Evolutionary conservation across 2,329 filamentous ascomycete species (phyloP).

Genomic region (Penicillium palitans): DNA sequence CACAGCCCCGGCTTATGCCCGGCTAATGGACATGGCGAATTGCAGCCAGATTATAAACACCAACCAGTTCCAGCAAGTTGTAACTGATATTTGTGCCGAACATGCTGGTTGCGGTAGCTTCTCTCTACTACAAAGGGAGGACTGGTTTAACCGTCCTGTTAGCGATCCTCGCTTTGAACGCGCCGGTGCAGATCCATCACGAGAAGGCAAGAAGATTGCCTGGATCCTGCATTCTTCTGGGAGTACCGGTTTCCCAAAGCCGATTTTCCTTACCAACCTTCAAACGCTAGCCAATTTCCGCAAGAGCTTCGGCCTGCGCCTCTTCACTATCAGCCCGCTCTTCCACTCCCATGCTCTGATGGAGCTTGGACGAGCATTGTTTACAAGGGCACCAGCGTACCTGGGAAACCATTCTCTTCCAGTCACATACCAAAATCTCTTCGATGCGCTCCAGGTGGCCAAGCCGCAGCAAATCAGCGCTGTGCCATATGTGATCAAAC

Average conservation of each 20-base stretch:
- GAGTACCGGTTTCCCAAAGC: conserved; percentile 63
- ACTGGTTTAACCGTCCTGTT: conserved; percentile 23
- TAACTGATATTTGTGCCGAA: conserved; percentile 18
- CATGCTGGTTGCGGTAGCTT: conserved; percentile 25
- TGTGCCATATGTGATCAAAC: conserved; percentile 65
- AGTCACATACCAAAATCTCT: conserved; percentile 52
- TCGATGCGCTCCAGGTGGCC: conserved; percentile 30
- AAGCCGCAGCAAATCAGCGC: conserved; percentile 49
- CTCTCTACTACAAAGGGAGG: conserved; percentile 20
- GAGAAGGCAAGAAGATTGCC: conserved; percentile 38
- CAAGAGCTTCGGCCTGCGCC: conserved; percentile 47
- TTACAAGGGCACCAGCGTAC: conserved; percentile 51
- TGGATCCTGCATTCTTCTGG: conserved; percentile 54
- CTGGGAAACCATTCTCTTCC: conserved; percentile 58
- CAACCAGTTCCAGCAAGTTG: conserved; percentile 24
- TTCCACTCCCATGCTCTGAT: conserved; percentile 61
- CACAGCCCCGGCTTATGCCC: conserved; percentile 52
- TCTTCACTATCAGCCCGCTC: conserved; percentile 57
- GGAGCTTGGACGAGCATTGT: conserved; percentile 55
- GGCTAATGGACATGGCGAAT: conserved; percentile 47
- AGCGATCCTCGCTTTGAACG: conserved; percentile 12
- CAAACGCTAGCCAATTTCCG: conserved; percentile 51
- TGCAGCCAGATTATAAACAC: conserved; percentile 29
- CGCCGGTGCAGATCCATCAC: conserved; percentile 19
- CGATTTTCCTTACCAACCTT: conserved; percentile 58